Base-by-base conservation (phyloP, 2,329 filamentous ascomycete species). In the Fonsecaea pugnacius region DNA sequence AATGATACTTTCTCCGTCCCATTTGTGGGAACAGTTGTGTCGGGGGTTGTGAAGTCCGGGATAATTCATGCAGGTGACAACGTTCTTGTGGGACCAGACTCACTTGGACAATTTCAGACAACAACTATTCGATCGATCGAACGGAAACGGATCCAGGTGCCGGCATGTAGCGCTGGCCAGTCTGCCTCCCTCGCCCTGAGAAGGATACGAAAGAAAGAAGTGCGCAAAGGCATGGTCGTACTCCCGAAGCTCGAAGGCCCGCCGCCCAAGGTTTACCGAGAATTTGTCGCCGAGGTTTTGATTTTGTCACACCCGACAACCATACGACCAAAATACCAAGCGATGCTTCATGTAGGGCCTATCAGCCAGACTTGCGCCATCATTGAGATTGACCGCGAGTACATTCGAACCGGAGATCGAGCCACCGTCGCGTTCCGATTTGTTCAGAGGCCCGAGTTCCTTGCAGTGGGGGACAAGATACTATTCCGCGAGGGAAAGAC, bases 1-100 rank as follows among this genome's bases (percentile, higher is more conserved):
- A 99, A 98, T 74, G 95, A 99, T 75, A 98, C 92, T 0, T 99
- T 98, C 83, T 97, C 93, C 0, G 95, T 99, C 4, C 95, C 95
- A 1, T 96, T 96, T 76, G 92, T 96, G 0, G 95, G 95, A 12
- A 99, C 95, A 0, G 95, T 99, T 0, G 93, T 99, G 1, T 95
- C 91, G 38, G 95, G 95, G 0, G 93, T 99, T 36, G 89, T 98
- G 67, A 96, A 96, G 64, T 87, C 89, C 1, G 90, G 94, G 0
- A 88, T 96, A 1, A 86, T 96, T 16, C 95, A 98, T 74, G 86
- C 91, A 0, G 94, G 94, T n/a, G 95, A 99, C 73, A 87, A 84
- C 7, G 89, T 99, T 4, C 83, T 96, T 40, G 87, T 99, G 30
- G 95, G 95, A 0, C 95, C 95, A 0, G 94, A 98, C 77, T 90